Evolutionary conservation across 1,284 basidiomycete species (phyloP).

Genomic region (Polyporus tsugae): DNA sequence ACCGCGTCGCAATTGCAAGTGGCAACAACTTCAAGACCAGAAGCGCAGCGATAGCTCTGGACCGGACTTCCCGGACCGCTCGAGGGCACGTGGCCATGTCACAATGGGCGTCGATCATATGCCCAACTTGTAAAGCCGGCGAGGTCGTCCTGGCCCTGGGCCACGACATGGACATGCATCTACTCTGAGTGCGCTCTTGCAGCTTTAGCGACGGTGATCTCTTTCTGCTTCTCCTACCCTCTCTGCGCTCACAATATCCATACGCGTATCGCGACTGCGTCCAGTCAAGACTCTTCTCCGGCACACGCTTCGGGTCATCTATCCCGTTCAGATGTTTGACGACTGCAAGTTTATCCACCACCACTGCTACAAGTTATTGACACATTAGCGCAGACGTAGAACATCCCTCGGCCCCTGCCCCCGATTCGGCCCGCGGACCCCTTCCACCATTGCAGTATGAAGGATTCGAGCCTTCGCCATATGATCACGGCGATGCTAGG

Average conservation of each 20-base stretch:
- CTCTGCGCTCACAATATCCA: background rate
- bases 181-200: too few relatives aligned
- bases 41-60: too few relatives aligned
- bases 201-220: too few relatives aligned
- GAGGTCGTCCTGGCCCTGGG: too few relatives aligned
- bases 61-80: too few relatives aligned
- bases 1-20: too few relatives aligned
- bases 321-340: constrained; percentile 71
- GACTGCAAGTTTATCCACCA: constrained; percentile 69
- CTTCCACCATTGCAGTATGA: constrained; percentile 78
- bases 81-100: too few relatives aligned
- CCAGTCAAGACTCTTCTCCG: background rate
- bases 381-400: constrained; percentile 73
- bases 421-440: constrained; percentile 49
- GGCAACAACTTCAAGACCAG: too few relatives aligned
- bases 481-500: constrained; percentile 57
- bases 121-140: too few relatives aligned
- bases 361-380: constrained; percentile 11
- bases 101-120: too few relatives aligned
- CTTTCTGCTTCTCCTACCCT: background rate
- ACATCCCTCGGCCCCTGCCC: constrained; percentile 68
- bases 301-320: background rate
- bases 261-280: background rate
- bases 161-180: too few relatives aligned
- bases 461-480: constrained; percentile 83